phyloP scores from a whole-genome alignment of 768 basidiomycete genomes.

The Megacollybia marginata region DNA sequence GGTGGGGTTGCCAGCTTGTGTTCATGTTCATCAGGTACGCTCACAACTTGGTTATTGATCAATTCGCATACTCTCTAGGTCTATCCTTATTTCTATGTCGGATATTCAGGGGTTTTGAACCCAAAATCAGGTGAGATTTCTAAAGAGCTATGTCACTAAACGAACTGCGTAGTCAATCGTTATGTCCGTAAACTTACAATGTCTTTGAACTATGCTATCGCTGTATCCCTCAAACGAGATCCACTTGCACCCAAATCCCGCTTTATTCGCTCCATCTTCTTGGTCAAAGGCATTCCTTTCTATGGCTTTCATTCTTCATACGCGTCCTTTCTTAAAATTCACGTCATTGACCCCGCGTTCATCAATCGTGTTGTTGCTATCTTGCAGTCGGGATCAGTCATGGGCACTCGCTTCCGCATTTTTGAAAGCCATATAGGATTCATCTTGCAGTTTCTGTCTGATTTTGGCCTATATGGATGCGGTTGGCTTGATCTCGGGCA shows the following conservation, averaged over 20 bases:
- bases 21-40: constrained; percentile 80
- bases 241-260: constrained; percentile 50
- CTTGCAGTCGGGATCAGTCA: constrained; percentile 74
- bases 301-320: constrained; percentile 89
- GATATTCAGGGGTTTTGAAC: constrained; percentile 65
- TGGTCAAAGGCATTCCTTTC: constrained; percentile 93
- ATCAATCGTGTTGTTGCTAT: constrained; percentile 68
- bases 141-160: not conserved
- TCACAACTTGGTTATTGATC: too few species aligned
- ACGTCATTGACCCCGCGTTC: constrained; percentile 62
- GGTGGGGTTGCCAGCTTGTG: constrained; percentile 67
- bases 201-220: constrained; percentile 83
- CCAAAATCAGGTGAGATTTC: constrained; percentile 47
- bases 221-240: constrained; percentile 70
- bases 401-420: constrained; percentile 69
- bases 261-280: constrained; percentile 66
- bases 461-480: constrained; percentile 93
- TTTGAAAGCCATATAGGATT: constrained; percentile 91
- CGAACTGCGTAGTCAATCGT: constrained; percentile 46
- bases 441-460: constrained; percentile 86
- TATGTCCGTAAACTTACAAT: constrained; percentile 64
- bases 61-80: too few species aligned
- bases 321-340: constrained; percentile 83
- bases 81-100: constrained; percentile 89
- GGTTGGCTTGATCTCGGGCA: constrained; percentile 76